These are phyloP conservation scores for Mycena metata DNA, from an alignment of 768 basidiomycete species.

Conservation along the genomic window DNA sequence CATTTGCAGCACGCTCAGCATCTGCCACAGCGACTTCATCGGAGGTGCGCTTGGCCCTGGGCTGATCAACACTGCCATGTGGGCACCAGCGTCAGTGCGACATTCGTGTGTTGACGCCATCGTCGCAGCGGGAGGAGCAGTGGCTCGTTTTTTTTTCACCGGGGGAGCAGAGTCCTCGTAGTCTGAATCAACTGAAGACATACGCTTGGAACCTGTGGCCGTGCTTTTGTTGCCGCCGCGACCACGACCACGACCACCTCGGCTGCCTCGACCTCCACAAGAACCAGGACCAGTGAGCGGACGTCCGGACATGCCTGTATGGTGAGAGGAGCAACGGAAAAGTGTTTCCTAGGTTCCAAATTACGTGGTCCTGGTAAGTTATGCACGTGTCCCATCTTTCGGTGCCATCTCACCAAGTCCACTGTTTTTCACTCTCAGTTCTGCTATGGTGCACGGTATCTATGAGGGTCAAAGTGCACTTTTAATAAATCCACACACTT, in stretches of 20 bases:
- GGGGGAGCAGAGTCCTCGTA: background rate
- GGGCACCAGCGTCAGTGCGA: too few relatives aligned
- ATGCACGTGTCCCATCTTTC: background rate
- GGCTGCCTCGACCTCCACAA: too few relatives aligned
- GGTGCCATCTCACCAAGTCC: background rate
- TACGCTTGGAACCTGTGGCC: background rate
- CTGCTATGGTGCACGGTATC: conserved; percentile 17
- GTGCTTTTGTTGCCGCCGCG: background rate
- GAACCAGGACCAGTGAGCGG: too few relatives aligned
- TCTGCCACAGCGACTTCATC: too few relatives aligned
- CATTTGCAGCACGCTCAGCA: too few relatives aligned
- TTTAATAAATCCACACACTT: too few relatives aligned
- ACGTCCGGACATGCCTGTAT: too few relatives aligned
- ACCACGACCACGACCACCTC: background rate
- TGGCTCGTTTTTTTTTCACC: background rate
- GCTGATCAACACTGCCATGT: too few relatives aligned
- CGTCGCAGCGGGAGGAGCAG: background rate
- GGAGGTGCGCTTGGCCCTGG: too few relatives aligned
- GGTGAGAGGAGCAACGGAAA: background rate
- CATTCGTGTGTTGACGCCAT: too few relatives aligned
- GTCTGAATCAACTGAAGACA: background rate
- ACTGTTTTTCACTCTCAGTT: background rate
- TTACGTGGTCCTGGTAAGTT: conserved; percentile 1
- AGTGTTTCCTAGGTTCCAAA: background rate
- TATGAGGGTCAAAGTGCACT: too few relatives aligned